Conservation (phyloP, 257 asterid genomes). For the Penstemon barbatus region DNA sequence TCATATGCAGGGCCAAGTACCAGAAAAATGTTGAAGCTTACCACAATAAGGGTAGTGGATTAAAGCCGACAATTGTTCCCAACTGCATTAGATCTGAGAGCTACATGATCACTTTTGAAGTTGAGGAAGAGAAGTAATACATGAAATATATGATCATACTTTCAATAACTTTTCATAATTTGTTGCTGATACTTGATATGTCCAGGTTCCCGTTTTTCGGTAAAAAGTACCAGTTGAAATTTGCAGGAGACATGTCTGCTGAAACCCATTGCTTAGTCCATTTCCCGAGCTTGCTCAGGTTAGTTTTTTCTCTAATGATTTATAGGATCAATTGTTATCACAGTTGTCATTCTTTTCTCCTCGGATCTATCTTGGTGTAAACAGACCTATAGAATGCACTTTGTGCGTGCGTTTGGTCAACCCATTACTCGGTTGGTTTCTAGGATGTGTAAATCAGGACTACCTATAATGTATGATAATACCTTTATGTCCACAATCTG, state of each 20-base stretch:
- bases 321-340: constrained; percentile 9
- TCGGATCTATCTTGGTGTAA: constrained; percentile 8
- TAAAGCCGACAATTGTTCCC: constrained; percentile 84
- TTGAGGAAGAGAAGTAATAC: constrained; percentile 93
- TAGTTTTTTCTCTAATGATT: constrained; percentile 25
- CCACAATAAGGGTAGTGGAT: constrained; percentile 76
- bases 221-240: constrained; percentile 92
- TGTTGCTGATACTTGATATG: constrained; percentile 26
- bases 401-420: constrained; percentile 5
- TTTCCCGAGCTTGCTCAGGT: constrained; percentile 97
- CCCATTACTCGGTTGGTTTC: constrained; percentile 1
- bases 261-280: constrained; percentile 92
- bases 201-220: constrained; percentile 95
- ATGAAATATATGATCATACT: constrained; percentile 26
- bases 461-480: constrained; percentile 1
- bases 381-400: constrained; percentile 10
- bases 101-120: constrained; percentile 92
- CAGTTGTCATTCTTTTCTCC: constrained; percentile 16
- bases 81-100: constrained; percentile 92
- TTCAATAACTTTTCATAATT: constrained; percentile 23
- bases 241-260: constrained; percentile 65
- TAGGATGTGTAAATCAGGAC: constrained; percentile 4
- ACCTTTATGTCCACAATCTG: constrained; percentile 5
- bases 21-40: constrained; percentile 96
- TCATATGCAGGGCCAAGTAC: constrained; percentile 81